These are phyloP conservation scores for Fusarium scirpi DNA, from an alignment of 2,329 filamentous ascomycete species.

Conservation along the genomic window DNA sequence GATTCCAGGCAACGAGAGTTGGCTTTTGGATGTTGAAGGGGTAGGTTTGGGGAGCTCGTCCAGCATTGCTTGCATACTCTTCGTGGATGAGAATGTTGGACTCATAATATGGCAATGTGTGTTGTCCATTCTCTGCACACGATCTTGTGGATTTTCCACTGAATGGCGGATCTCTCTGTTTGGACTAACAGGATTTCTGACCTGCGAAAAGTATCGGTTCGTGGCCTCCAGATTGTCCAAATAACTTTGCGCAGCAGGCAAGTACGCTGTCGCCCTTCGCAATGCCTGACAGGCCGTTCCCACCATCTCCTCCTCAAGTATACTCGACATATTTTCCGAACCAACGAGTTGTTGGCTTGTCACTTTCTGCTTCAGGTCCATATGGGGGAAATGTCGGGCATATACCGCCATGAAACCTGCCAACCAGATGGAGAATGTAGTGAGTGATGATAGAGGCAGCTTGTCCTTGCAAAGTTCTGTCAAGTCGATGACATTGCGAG, in stretches of 20 bases:
- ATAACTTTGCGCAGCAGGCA: slow-evolving; percentile 34
- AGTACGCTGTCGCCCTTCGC: slow-evolving; percentile 24
- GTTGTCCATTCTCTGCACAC: neutral
- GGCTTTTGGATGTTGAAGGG: slow-evolving; percentile 7
- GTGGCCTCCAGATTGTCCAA: slow-evolving; percentile 29
- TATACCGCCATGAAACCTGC: slow-evolving; percentile 76
- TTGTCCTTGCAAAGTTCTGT: slow-evolving; percentile 71
- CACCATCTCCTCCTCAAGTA: slow-evolving; percentile 12
- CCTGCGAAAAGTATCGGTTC: slow-evolving; percentile 28
- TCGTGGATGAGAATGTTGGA: slow-evolving; percentile 24
- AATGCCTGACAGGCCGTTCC: slow-evolving; percentile 35
- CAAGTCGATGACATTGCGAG: slow-evolving; percentile 72
- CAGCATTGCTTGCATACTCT: slow-evolving; percentile 22
- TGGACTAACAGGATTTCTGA: slow-evolving; percentile 2
- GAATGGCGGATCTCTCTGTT: slow-evolving; percentile 9
- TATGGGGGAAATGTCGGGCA: slow-evolving; percentile 73
- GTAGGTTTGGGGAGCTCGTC: neutral
- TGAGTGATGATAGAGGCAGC: slow-evolving; percentile 75
- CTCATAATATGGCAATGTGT: slow-evolving; percentile 14
- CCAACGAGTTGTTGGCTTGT: neutral
- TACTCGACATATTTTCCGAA: neutral
- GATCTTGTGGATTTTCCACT: slow-evolving; percentile 12
- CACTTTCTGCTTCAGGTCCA: slow-evolving; percentile 65
- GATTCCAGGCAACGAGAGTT: slow-evolving; percentile 27
- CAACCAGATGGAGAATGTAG: slow-evolving; percentile 75